These are phyloP conservation scores for Setaria italica DNA, from an alignment of 202 grass and related monocot species.

Conservation along the genomic window DNA sequence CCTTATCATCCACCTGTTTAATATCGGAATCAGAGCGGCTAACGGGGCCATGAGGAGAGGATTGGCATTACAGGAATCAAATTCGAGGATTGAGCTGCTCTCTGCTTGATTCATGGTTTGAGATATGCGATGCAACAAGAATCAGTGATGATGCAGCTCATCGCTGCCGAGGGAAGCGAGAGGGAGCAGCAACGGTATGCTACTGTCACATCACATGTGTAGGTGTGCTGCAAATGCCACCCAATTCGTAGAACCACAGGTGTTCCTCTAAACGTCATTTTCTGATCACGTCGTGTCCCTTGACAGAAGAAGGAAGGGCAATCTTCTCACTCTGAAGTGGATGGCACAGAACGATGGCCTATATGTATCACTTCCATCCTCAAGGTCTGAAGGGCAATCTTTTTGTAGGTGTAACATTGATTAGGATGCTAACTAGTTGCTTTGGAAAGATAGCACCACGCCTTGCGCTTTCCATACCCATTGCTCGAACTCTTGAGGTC, in stretches of 20 bases:
- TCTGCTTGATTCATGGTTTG: background rate
- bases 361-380: slow-evolving; percentile 4
- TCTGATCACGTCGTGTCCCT: background rate
- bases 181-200: background rate
- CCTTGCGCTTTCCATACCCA: background rate
- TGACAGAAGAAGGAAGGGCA: background rate
- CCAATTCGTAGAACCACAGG: background rate
- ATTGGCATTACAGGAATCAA: background rate
- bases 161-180: background rate
- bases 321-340: background rate
- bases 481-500: background rate
- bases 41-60: background rate
- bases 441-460: slow-evolving; percentile 1
- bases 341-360: background rate
- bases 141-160: background rate
- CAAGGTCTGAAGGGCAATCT: slow-evolving; percentile 36
- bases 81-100: background rate
- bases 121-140: background rate
- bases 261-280: background rate
- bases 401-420: slow-evolving; percentile 4
- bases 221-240: background rate
- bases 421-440: background rate
- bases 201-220: background rate
- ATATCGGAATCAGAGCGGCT: background rate
- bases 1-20: background rate